phyloP scores from a whole-genome alignment of 345 rosid genomes.

The Citropsis articulata region DNA sequence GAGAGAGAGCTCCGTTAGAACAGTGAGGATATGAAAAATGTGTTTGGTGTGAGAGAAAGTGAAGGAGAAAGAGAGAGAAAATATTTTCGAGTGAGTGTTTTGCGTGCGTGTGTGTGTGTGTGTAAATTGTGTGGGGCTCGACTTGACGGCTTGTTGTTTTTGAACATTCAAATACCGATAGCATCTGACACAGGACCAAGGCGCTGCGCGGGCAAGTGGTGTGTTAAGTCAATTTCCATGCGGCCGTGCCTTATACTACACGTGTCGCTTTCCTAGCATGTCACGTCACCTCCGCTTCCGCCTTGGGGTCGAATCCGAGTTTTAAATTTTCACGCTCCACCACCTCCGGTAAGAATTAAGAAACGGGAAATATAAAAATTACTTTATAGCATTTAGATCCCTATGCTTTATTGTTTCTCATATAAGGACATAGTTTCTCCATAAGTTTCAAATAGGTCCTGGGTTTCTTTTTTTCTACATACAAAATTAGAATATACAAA shows the following conservation, averaged over 20 bases:
- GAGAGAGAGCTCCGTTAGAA: background rate
- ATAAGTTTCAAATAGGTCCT: background rate
- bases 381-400: background rate
- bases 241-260: conserved; percentile 1
- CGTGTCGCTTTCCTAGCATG: conserved; percentile 3
- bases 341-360: too few species aligned
- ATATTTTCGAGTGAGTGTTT: conserved; percentile 6
- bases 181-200: conserved; percentile 15
- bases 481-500: too few species aligned
- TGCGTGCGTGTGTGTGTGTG: background rate
- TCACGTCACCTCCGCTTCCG: background rate
- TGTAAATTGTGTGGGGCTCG: background rate
- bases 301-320: background rate
- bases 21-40: background rate
- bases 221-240: background rate
- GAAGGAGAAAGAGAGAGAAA: conserved; percentile 7
- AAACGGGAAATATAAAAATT: background rate
- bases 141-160: conserved; percentile 31
- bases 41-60: conserved; percentile 6
- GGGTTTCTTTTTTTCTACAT: too few species aligned
- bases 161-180: conserved; percentile 64
- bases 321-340: background rate
- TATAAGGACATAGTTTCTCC: background rate
- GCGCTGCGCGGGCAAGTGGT: conserved; percentile 38
- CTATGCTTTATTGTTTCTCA: background rate